Evolutionary conservation across 345 rosid genomes (phyloP).

Genomic region (Pugionium dolabratum): DNA sequence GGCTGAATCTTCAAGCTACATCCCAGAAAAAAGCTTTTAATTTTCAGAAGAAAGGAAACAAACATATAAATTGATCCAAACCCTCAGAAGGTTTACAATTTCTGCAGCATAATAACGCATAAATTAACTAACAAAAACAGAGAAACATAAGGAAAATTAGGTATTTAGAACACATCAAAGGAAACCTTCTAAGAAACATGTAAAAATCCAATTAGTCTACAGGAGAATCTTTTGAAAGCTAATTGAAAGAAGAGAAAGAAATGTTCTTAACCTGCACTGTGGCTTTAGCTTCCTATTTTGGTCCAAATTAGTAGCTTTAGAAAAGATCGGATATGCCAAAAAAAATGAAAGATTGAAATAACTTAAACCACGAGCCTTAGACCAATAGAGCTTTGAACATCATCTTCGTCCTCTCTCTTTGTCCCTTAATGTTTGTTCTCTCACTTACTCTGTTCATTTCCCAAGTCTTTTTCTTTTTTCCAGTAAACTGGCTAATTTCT

Average conservation of each 20-base stretch:
- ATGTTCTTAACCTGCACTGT: constrained; percentile 33
- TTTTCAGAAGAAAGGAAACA: constrained; percentile 20
- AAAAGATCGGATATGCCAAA: constrained; percentile 26
- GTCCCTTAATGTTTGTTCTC: constrained; percentile 35
- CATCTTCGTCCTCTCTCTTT: constrained; percentile 33
- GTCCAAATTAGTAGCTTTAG: neutral
- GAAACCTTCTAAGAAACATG: neutral
- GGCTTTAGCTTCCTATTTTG: constrained; percentile 29
- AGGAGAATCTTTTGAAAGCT: neutral
- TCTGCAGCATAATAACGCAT: constrained; percentile 3
- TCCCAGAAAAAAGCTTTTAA: constrained; percentile 2
- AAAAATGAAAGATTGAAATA: neutral
- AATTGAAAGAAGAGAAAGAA: constrained; percentile 4
- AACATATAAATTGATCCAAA: constrained; percentile 1
- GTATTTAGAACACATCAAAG: neutral
- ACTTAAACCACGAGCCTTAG: neutral
- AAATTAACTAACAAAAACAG: neutral
- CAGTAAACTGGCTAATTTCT: constrained; percentile 36
- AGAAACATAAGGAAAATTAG: neutral
- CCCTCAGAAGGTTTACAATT: constrained; percentile 9
- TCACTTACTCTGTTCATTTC: constrained; percentile 40
- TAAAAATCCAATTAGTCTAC: neutral
- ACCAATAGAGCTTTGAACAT: constrained; percentile 30
- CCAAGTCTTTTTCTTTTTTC: constrained; percentile 29
- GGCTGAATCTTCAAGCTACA: constrained; percentile 32